A percentile compares a stretch with the other conserved stretches of the same genome.
These are phyloP conservation scores for Vanrija sp. DNA, from an alignment of 1,284 basidiomycete species.

Conservation along the genomic window DNA sequence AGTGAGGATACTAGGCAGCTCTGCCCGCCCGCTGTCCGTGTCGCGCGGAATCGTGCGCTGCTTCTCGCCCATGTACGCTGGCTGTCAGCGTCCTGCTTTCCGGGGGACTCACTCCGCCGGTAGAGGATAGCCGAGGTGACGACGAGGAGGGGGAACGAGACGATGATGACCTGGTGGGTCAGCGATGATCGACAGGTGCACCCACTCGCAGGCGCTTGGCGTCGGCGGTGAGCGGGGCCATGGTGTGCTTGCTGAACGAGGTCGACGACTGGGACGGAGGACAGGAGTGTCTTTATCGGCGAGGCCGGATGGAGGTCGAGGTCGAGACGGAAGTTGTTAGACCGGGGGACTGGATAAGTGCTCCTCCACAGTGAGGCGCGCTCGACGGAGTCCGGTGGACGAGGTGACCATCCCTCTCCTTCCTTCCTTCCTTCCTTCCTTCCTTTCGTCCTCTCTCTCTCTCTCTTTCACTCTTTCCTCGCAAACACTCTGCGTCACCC, in stretches of 20 bases:
- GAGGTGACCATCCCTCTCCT: neutral
- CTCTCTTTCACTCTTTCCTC: neutral
- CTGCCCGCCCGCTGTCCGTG: conserved; percentile 10
- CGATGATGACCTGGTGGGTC: conserved; percentile 37
- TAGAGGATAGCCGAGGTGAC: conserved; percentile 46
- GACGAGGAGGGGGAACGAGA: conserved; percentile 43
- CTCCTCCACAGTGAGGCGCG: too few relatives aligned
- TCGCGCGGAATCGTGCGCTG: conserved; percentile 33
- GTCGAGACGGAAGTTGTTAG: too few relatives aligned
- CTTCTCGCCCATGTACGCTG: conserved; percentile 43
- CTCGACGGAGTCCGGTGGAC: neutral
- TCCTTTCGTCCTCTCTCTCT: neutral
- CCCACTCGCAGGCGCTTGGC: conserved; percentile 40
- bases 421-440: neutral
- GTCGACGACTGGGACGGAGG: neutral
- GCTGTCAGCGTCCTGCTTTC: conserved; percentile 1
- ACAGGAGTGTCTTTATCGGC: neutral
- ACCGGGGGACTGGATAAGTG: neutral
- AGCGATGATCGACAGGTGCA: neutral
- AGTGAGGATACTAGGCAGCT: conserved; percentile 3
- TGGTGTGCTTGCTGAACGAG: conserved; percentile 1
- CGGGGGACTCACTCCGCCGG: conserved; percentile 31
- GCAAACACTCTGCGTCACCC: neutral
- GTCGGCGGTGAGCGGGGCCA: conserved; percentile 31
- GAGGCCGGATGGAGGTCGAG: too few relatives aligned